phyloP scores from a whole-genome alignment of 2,329 filamentous ascomycete genomes.

The Rhytidhysteron rufulum region DNA sequence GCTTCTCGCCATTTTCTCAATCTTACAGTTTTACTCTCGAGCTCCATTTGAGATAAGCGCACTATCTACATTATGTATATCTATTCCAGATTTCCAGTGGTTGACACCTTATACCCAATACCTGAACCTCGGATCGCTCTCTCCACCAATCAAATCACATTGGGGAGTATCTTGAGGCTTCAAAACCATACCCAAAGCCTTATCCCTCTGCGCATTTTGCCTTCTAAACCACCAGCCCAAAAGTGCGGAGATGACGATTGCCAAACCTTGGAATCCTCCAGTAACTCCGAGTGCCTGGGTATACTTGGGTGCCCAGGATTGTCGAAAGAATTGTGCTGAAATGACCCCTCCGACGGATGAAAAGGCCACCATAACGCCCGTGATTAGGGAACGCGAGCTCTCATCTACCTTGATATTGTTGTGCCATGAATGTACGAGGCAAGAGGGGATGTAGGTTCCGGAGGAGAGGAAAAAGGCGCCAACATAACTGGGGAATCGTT shows the following conservation, averaged over 20 bases:
- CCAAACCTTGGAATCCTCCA: slow-evolving; percentile 2
- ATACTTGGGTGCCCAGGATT: slow-evolving; percentile 6
- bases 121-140: slow-evolving; percentile 6
- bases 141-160: slow-evolving; percentile 5
- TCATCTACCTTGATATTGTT: slow-evolving; percentile 3
- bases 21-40: too few relatives aligned
- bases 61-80: too few relatives aligned
- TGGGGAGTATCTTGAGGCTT: slow-evolving; percentile 3
- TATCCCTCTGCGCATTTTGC: slow-evolving; percentile 6
- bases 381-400: slow-evolving; percentile 5
- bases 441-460: slow-evolving; percentile 5
- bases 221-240: slow-evolving; percentile 7
- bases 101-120: slow-evolving; percentile 7
- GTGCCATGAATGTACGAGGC: slow-evolving; percentile 7
- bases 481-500: slow-evolving; percentile 2
- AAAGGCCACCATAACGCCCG: slow-evolving; percentile 5
- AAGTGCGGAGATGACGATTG: slow-evolving; percentile 4
- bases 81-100: too few relatives aligned
- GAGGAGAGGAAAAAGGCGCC: slow-evolving; percentile 5
- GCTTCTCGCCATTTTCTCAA: too few relatives aligned
- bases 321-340: slow-evolving; percentile 3
- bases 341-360: slow-evolving; percentile 4
- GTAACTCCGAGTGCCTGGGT: slow-evolving; percentile 2
- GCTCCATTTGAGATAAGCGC: too few relatives aligned
- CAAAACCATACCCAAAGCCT: slow-evolving; percentile 2